phyloP scores from a whole-genome alignment of 345 rosid species.

The Citrus trifoliata region DNA sequence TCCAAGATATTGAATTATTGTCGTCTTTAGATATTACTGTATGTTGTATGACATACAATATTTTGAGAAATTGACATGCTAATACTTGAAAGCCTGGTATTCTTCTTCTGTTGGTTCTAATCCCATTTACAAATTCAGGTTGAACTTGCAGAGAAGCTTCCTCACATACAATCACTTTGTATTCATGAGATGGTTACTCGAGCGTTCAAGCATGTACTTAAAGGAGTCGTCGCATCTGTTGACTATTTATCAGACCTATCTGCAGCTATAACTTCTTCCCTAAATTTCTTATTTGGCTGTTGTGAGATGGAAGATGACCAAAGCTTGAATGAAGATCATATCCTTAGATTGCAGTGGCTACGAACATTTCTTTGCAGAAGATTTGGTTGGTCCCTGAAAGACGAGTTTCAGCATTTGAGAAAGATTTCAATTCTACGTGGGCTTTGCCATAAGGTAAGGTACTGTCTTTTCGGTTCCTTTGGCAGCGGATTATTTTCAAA shows the following conservation, averaged over 20 bases:
- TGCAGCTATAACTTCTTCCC: slow-evolving; percentile 48
- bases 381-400: slow-evolving; percentile 54
- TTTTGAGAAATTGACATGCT: not conserved
- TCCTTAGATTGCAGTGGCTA: slow-evolving; percentile 49
- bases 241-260: slow-evolving; percentile 37
- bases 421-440: slow-evolving; percentile 58
- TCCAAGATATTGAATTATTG: no score
- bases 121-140: slow-evolving; percentile 36
- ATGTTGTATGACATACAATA: not conserved
- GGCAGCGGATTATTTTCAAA: slow-evolving; percentile 1
- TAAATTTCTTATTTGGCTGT: slow-evolving; percentile 59
- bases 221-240: slow-evolving; percentile 50
- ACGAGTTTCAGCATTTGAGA: slow-evolving; percentile 57
- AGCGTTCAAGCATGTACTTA: slow-evolving; percentile 59
- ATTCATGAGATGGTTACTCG: slow-evolving; percentile 69
- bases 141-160: slow-evolving; percentile 61
- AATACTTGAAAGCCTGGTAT: not conserved
- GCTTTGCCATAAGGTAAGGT: slow-evolving; percentile 71
- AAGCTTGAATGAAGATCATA: slow-evolving; percentile 35
- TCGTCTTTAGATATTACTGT: no score
- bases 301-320: slow-evolving; percentile 26
- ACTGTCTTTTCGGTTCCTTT: slow-evolving; percentile 12
- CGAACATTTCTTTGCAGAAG: slow-evolving; percentile 36
- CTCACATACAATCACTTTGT: slow-evolving; percentile 71
- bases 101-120: not conserved